Base-by-base conservation (phyloP, 1,284 basidiomycete species). In the Fomitopsis betulina region DNA sequence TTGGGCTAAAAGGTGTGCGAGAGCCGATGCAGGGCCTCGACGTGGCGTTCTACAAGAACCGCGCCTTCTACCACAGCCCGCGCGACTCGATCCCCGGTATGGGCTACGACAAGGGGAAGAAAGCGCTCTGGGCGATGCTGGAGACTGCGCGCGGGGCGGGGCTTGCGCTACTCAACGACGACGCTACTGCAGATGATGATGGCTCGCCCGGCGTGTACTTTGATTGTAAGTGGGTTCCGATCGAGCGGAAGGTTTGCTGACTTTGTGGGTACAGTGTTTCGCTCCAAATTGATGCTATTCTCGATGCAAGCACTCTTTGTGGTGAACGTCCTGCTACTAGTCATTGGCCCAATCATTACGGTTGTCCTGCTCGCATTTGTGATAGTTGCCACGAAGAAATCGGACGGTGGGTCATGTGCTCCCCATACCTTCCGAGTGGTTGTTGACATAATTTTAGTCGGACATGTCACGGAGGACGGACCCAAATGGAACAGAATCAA, bases 81-180 rank as follows among this genome's bases (percentile, higher is more conserved):
- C 82, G 60, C 33, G 66, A 68, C 53, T 65, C 65, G 9, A 64
- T 81, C 47, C 85, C 91, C 62, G 76, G 83, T 71, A 84, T 42
- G 80, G 79, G 63, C 77, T 82, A 58, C 69, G 67, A 25, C 59
- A 68, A 47, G 62, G 83, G 81, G 0, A 77, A 79, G 21, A 76
- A 76, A 57, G 79, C 89, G 3, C 70, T 91, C 9, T 91, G 89
- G 89, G 78, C 81, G 3, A 89, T 91, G 86, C 80, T 91, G 79
- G 86, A 91, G 62, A 76, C 78, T 3, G 75, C 83, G 0, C 72
- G 76, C 53, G 81, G 78, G 3, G 80, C 84, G 0, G 87, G 84
- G 5, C 57, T 78, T 10, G 75, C 76, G 3, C 70, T 93, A 30
- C 72, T 85, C 15, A 80, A 83, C 60, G 70, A 67, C 55, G 69